Percentiles rank a stretch among this genome's conserved stretches.
Evolutionary conservation across 768 basidiomycete species (phyloP).

Genomic region (Collybia sp.): DNA sequence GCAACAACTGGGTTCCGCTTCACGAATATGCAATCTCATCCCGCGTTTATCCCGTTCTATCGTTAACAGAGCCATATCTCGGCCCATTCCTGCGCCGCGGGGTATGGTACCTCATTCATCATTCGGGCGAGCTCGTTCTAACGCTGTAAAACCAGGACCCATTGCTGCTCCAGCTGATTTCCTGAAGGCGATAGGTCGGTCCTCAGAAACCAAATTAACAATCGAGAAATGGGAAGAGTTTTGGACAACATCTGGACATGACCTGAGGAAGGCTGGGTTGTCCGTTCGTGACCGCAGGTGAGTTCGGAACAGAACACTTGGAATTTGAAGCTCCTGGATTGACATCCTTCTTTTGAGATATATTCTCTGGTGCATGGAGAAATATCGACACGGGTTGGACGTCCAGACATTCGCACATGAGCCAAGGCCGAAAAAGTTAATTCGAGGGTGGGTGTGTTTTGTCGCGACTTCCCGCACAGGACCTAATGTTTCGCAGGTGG

Average conservation of each 20-base stretch:
- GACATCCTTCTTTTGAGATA: constrained; percentile 44
- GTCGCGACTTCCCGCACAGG: not conserved
- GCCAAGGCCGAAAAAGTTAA: constrained; percentile 65
- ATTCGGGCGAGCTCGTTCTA: constrained; percentile 2
- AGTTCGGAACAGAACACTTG: constrained; percentile 14
- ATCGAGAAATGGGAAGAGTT: constrained; percentile 69
- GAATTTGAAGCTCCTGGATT: constrained; percentile 1
- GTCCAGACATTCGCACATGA: constrained; percentile 62
- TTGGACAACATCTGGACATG: constrained; percentile 54
- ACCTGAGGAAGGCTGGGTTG: constrained; percentile 63
- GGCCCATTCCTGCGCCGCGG: constrained; percentile 30
- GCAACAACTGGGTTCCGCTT: not conserved
- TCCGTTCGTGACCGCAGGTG: constrained; percentile 68
- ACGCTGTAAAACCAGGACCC: constrained; percentile 21
- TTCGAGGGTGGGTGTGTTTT: constrained; percentile 60
- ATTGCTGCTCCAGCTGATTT: constrained; percentile 59
- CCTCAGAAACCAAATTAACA: constrained; percentile 57
- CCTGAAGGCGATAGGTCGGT: constrained; percentile 70
- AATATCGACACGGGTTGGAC: constrained; percentile 55
- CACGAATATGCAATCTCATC: constrained; percentile 18
- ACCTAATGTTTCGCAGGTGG: constrained; percentile 38
- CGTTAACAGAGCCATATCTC: constrained; percentile 23
- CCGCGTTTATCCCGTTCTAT: constrained; percentile 26
- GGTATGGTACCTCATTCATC: constrained; percentile 21
- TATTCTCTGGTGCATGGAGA: constrained; percentile 82